A percentile compares a stretch with the other conserved stretches of the same genome.
Conservation (phyloP, 1,284 basidiomycete genomes). For the Volvariella volvacea region DNA sequence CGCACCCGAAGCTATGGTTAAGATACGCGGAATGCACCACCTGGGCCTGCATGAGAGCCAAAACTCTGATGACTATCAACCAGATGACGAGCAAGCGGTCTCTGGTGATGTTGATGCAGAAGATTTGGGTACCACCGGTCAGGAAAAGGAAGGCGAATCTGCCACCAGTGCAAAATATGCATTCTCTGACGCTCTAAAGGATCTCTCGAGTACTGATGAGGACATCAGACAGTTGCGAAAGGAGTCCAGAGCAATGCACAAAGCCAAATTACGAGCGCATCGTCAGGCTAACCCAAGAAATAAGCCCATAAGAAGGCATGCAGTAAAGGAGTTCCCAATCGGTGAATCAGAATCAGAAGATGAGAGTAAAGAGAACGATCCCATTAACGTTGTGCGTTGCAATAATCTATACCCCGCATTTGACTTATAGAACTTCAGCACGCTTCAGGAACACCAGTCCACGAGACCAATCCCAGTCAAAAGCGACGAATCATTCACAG, state of each 20-base stretch:
- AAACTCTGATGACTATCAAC: constrained; percentile 21
- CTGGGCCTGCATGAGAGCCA: constrained; percentile 11
- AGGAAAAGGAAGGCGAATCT: constrained; percentile 10
- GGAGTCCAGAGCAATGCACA: constrained; percentile 1
- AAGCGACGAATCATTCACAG: too few species aligned
- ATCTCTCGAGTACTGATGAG: constrained; percentile 30
- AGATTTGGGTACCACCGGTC: constrained; percentile 17
- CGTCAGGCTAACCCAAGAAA: not conserved
- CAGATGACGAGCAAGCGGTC: constrained; percentile 22
- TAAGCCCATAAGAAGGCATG: too few species aligned
- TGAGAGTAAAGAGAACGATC: too few species aligned
- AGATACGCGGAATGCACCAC: constrained; percentile 21
- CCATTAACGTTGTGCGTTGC: too few species aligned
- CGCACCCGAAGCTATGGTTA: constrained; percentile 56
- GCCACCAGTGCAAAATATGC: not conserved
- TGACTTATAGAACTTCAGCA: too few species aligned
- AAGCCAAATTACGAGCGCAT: constrained; percentile 7
- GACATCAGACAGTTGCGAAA: constrained; percentile 19
- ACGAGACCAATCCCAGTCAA: too few species aligned
- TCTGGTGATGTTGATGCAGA: constrained; percentile 19
- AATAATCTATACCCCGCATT: too few species aligned
- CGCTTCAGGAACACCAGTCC: too few species aligned
- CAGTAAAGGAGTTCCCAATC: too few species aligned
- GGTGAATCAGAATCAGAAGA: too few species aligned
- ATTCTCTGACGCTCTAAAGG: constrained; percentile 22